phyloP scores from a whole-genome alignment of 2,329 filamentous ascomycete species.

The Biscogniauxia mediterranea region DNA sequence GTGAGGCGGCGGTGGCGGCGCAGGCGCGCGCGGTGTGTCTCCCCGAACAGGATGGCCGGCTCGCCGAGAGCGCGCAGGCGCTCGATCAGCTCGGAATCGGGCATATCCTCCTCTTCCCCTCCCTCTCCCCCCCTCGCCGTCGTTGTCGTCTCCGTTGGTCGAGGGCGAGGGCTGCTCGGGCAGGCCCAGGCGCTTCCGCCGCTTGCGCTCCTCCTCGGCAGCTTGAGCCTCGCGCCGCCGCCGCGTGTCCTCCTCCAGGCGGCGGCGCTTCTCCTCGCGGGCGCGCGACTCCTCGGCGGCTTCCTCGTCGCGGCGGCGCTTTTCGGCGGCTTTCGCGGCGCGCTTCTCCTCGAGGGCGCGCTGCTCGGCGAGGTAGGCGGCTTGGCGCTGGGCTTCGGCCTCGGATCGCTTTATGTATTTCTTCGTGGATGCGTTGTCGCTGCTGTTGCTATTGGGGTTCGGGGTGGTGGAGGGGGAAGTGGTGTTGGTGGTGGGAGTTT shows the following conservation, averaged over 20 bases:
- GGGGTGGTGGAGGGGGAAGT: slow-evolving; percentile 14
- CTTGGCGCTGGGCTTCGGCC: slow-evolving; percentile 76
- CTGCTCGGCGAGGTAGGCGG: slow-evolving; percentile 80
- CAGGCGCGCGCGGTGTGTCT: slow-evolving; percentile 68
- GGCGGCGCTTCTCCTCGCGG: slow-evolving; percentile 78
- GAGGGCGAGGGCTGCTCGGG: slow-evolving; percentile 60
- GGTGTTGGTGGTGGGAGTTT: slow-evolving; percentile 37
- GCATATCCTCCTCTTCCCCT: slow-evolving; percentile 57
- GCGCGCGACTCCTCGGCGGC: slow-evolving; percentile 65
- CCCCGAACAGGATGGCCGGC: slow-evolving; percentile 76
- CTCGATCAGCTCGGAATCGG: slow-evolving; percentile 65
- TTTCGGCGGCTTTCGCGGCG: slow-evolving; percentile 66
- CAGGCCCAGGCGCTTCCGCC: slow-evolving; percentile 75
- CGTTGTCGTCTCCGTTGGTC: slow-evolving; percentile 40
- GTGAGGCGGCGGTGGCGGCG: slow-evolving; percentile 68
- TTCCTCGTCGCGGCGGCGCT: slow-evolving; percentile 88
- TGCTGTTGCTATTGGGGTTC: neutral
- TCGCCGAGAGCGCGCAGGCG: slow-evolving; percentile 72
- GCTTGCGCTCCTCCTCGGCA: slow-evolving; percentile 66
- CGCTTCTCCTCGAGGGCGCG: slow-evolving; percentile 70
- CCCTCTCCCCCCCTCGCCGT: slow-evolving; percentile 41
- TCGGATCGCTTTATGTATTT: slow-evolving; percentile 88
- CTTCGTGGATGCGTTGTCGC: slow-evolving; percentile 40
- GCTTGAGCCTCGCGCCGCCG: slow-evolving; percentile 69
- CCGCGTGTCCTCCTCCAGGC: slow-evolving; percentile 77